Conservation (phyloP, 805 yeast genomes). For the Nakazawaea ernobii region DNA sequence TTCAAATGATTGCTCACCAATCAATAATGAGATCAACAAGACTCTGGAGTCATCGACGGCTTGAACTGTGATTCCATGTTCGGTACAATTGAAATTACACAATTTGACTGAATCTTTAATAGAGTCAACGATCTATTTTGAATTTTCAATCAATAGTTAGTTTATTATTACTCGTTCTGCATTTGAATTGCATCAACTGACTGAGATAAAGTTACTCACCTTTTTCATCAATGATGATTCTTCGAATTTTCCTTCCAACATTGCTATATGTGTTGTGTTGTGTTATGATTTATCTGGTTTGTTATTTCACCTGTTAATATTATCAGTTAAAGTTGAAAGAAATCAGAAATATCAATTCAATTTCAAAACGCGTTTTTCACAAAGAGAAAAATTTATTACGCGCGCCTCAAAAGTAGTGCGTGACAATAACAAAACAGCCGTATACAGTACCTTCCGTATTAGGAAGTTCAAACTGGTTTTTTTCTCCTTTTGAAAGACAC, state of each 20-base stretch:
- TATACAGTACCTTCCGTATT: not conserved
- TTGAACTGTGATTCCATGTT: conserved; percentile 89
- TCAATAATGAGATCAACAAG: conserved; percentile 77
- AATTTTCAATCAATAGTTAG: not conserved
- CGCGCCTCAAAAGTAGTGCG: not conserved
- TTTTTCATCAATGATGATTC: conserved; percentile 89
- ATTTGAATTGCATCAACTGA: no score
- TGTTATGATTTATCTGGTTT: not conserved
- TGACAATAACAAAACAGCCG: not conserved
- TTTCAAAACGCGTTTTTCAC: not conserved
- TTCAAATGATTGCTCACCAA: conserved; percentile 83
- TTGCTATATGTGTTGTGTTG: conserved; percentile 20
- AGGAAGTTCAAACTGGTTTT: not conserved
- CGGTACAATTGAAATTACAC: conserved; percentile 97
- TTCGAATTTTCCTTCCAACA: conserved; percentile 97
- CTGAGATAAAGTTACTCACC: conserved; percentile 36
- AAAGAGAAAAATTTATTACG: not conserved
- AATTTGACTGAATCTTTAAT: conserved; percentile 91
- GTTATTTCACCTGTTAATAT: not conserved
- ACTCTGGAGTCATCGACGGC: conserved; percentile 98
- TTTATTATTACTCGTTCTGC: no score
- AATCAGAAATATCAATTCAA: not conserved
- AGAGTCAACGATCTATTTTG: conserved; percentile 79
- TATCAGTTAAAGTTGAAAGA: not conserved
- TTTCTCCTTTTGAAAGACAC: not conserved